These are phyloP conservation scores for Gossypium mustelinum DNA, from an alignment of 345 rosid genomes.

Conservation along the genomic window DNA sequence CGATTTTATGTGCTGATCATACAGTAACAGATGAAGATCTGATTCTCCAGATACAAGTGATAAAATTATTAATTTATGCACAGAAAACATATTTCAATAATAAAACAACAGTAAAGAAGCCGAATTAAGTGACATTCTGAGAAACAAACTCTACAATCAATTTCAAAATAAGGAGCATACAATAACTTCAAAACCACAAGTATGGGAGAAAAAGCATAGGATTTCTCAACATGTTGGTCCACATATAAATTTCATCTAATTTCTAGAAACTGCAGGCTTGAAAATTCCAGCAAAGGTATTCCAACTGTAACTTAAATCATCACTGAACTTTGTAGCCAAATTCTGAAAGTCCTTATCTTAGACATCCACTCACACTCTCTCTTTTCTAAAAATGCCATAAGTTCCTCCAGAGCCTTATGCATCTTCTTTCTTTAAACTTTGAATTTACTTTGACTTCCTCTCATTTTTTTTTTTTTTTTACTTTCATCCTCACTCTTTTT, in stretches of 20 bases:
- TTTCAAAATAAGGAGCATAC: neutral
- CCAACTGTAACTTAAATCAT: neutral
- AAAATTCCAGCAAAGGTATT: neutral
- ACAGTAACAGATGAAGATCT: neutral
- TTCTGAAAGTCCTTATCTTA: neutral
- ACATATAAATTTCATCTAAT: neutral
- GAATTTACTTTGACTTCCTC: neutral
- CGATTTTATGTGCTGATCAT: neutral
- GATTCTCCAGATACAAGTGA: neutral
- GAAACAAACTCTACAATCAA: neutral
- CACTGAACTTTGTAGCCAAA: neutral
- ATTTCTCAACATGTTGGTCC: neutral
- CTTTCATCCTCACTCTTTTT: neutral
- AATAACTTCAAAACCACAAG: neutral
- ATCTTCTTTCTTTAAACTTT: constrained; percentile 3
- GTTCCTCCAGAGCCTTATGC: neutral
- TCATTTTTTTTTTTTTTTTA: neutral
- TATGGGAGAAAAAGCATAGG: neutral
- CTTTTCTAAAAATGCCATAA: neutral
- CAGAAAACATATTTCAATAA: neutral
- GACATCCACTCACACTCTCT: neutral
- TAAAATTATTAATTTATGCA: neutral
- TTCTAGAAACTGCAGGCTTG: neutral
- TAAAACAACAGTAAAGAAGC: neutral
- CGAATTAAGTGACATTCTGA: neutral